Percentiles rank a stretch among this genome's conserved stretches.
These are phyloP conservation scores for Ogataea corticis DNA, from an alignment of 805 yeast species.

Conservation along the genomic window DNA sequence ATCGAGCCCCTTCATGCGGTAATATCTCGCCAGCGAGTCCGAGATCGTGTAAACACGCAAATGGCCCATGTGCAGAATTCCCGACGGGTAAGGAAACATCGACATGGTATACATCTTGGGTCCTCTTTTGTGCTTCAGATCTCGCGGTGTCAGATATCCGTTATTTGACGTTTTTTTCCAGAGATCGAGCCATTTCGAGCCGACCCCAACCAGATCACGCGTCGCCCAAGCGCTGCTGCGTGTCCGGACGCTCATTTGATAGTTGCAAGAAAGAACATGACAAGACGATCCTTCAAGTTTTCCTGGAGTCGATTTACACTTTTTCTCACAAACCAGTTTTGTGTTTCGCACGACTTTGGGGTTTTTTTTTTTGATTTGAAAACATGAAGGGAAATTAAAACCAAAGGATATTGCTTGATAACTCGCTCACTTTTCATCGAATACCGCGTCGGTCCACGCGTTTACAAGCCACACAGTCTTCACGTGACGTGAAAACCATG, in stretches of 20 bases:
- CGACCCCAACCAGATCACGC: conserved; percentile 36
- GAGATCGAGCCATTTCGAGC: conserved; percentile 51
- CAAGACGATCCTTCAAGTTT: no score
- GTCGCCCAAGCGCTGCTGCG: conserved; percentile 10
- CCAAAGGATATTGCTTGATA: not conserved
- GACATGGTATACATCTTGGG: conserved; percentile 62
- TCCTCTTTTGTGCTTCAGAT: conserved; percentile 12
- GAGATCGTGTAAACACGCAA: conserved; percentile 88
- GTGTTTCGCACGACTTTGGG: no score
- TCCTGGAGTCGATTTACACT: no score
- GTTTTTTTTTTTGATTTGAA: no score
- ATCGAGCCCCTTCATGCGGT: conserved; percentile 70
- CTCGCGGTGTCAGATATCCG: conserved; percentile 32
- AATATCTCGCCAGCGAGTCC: conserved; percentile 78
- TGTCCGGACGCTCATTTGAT: conserved; percentile 4
- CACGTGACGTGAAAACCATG: conserved; percentile 1
- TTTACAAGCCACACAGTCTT: no score
- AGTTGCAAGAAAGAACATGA: no score
- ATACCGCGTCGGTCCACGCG: no score
- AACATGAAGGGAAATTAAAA: not conserved
- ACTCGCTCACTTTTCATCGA: no score
- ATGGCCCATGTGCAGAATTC: conserved; percentile 91
- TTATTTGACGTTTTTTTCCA: conserved; percentile 41
- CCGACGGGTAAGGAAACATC: conserved; percentile 97
- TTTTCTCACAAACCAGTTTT: no score